Base-by-base conservation (phyloP, 2,329 filamentous ascomycete species). In the Hymenotorrendiella dingleyae region DNA sequence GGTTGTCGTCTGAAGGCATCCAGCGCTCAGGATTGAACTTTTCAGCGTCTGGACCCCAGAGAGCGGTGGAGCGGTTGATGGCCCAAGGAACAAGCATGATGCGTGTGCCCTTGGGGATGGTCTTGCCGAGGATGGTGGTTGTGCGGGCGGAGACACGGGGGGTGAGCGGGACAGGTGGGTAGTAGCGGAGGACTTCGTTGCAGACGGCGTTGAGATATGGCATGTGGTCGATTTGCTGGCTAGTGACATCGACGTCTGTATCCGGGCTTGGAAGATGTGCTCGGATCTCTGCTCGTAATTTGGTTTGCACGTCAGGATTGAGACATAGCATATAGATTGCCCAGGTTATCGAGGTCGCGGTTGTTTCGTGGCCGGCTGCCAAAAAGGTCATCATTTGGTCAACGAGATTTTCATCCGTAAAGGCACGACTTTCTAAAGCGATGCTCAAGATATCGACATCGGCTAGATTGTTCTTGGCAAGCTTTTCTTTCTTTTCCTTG, bases 11-110 rank as follows among this genome's bases (percentile, higher is more conserved):
- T 23, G 62, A 62, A n/a, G 62, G 67, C 58, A 83, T 71, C 85
- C 85, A 91, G 11, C 86, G 72, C 28, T 89, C 86, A 0, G 89
- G 89, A 42, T 86, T 77, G 70, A 96, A 96, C 35, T 76, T 68
- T 22, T 67, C 65, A 0, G 87, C 87, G 53, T 91, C 84, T 0
- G 71, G 62, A 0, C 90, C 90, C 90, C 90, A 96, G 8, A 89
- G 69, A 2, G 69, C 65, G 30, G 68, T 68, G 49, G 78, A 78
- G 20, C 76, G 77, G 68, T 96, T 94, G 57, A 82, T 75, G 7
- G 84, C 84, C 56, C 72, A 75, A 2, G 76, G 72, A 2, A 71
- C 64, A 14, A 95, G 64, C 46, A 86, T 70, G 34, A 95, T 60
- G 8, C 74, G 70, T 0, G 86, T 91, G 27, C 79, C 84, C 50